Evolutionary conservation across 75 land plant species (phyloP), one percentile per base, ranked within the genome.

Genomic region (Cunninghamia lanceolata): DNA sequence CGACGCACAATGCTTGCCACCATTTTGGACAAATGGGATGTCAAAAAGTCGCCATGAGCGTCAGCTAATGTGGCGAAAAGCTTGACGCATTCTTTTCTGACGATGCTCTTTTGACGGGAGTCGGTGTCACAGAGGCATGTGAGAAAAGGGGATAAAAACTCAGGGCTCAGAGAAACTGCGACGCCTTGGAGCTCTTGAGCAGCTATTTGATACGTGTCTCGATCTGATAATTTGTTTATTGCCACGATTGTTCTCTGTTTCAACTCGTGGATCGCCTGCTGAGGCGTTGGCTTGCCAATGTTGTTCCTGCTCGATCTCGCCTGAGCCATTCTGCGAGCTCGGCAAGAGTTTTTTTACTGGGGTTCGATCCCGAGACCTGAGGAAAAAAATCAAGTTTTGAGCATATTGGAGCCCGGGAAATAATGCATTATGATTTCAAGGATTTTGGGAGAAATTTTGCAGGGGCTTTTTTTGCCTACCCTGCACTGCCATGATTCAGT

Each of bases 161-260:
- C 99, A 17, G 92, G 89, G 2, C 89, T 77, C 21, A 97, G 86
- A 3, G 40, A 54, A 79, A 85, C 85, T 21, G 96, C 98, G 35
- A 96, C 92, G 78, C 92, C 77, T 46, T 94, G 92, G 30, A 97
- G 91, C 83, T 97, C 99, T 36, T 85, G 74, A 0, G 95, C 78
- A 13, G 96, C 99, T 25, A 92, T 83, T 53, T 93, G 87, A 59
- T 90, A 89, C 14, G 99, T 97, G 85, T 97, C 99, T 6, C 99
- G 94, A 88, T 97, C 99, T n/a, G 95, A 86, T n/a, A 97, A 91
- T 89, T 93, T 94, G 92, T 91, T 93, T 52, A 97, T 87, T 68
- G 89, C 94, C 14, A 83, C 56, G 53, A 91, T 89, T 85, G 92
- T 92, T 52, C 93, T 87, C 53, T 88, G 93, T 89, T 89, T 91